phyloP scores from a whole-genome alignment of 768 basidiomycete species.

The Amanita jacksonii region DNA sequence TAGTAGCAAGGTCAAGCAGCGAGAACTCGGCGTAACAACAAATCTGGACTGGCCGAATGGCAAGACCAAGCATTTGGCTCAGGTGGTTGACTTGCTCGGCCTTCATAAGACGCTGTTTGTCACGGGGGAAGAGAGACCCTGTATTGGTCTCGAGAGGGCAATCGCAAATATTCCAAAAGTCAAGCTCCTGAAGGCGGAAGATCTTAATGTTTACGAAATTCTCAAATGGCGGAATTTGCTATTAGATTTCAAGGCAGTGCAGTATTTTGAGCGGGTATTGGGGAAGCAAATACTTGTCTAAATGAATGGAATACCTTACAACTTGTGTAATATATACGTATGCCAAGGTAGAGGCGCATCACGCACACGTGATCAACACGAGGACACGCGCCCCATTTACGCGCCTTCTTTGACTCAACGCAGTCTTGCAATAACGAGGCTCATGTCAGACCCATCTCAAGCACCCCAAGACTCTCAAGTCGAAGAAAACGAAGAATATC shows the following conservation, averaged over 20 bases:
- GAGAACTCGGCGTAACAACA: constrained; percentile 65
- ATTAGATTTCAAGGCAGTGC: constrained; percentile 76
- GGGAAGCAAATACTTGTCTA: constrained; percentile 24
- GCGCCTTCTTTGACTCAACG: constrained; percentile 1
- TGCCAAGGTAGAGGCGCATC: neutral
- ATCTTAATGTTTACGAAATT: constrained; percentile 74
- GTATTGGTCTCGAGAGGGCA: constrained; percentile 47
- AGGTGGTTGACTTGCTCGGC: constrained; percentile 53
- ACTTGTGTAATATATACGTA: no score
- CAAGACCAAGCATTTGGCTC: constrained; percentile 61
- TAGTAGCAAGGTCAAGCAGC: constrained; percentile 72
- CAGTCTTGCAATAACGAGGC: no score
- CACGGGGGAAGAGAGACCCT: constrained; percentile 48
- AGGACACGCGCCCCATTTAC: constrained; percentile 12
- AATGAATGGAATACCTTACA: neutral
- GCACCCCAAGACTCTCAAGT: constrained; percentile 33
- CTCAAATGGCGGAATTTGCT: constrained; percentile 78
- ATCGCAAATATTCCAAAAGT: constrained; percentile 66
- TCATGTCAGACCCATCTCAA: constrained; percentile 54
- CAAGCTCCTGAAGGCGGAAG: constrained; percentile 49
- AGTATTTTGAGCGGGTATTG: constrained; percentile 59
- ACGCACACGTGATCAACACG: constrained; percentile 22
- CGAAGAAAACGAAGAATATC: constrained; percentile 44
- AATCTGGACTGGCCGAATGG: constrained; percentile 60
- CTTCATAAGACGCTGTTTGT: constrained; percentile 73